These are phyloP conservation scores for Scalesia atractyloides DNA, from an alignment of 129 eudicot genomes.

Conservation along the genomic window DNA sequence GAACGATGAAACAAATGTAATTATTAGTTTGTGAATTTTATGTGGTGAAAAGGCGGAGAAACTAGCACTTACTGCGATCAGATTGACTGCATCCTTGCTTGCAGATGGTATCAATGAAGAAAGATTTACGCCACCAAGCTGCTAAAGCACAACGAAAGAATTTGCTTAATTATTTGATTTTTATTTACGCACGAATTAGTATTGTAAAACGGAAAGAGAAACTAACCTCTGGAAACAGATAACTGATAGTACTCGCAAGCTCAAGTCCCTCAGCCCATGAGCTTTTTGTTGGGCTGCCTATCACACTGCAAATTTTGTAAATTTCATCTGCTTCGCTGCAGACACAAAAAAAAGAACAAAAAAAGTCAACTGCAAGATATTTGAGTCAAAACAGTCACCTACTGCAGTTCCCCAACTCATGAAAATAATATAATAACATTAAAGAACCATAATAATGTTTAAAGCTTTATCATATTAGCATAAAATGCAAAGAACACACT, in stretches of 20 bases:
- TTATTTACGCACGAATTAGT: background rate
- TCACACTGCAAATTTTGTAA: constrained; percentile 85
- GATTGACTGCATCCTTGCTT: constrained; percentile 79
- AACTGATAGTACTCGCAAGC: constrained; percentile 67
- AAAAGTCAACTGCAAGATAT: background rate
- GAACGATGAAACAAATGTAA: background rate
- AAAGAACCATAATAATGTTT: background rate
- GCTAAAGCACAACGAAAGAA: constrained; percentile 13
- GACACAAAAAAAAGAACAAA: background rate
- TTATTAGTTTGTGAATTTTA: background rate
- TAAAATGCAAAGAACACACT: background rate
- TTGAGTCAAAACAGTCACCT: background rate
- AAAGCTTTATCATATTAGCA: constrained; percentile 3
- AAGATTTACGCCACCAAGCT: constrained; percentile 79
- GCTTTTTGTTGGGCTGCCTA: constrained; percentile 73
- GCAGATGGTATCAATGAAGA: constrained; percentile 83
- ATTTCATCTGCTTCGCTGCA: constrained; percentile 98
- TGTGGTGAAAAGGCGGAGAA: background rate
- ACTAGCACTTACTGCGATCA: constrained; percentile 57
- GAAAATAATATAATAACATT: background rate
- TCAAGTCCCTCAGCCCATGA: constrained; percentile 78
- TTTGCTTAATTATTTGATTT: background rate
- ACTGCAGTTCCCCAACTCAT: constrained; percentile 1
- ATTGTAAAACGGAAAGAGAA: background rate
- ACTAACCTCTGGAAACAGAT: constrained; percentile 84